A percentile compares a stretch with the other conserved stretches of the same genome.
Evolutionary conservation across 257 asterid genomes (phyloP).

Genomic region (Solanum acaule): DNA sequence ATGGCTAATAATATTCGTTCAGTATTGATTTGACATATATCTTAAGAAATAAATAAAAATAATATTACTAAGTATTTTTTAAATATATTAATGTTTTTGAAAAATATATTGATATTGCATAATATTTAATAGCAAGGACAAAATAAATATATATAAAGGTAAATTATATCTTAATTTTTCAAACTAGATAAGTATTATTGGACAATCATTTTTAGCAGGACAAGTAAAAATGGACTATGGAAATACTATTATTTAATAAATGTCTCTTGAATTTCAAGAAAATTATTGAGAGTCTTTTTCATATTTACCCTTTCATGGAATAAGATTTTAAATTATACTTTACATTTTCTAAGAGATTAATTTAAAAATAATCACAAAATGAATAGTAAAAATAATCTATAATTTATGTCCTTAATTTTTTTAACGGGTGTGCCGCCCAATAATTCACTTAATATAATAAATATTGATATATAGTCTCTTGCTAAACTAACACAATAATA

Average conservation of each 20-base stretch:
- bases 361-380: too few species aligned
- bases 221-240: accelerated
- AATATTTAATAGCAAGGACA: not conserved
- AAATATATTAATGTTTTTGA: too few species aligned
- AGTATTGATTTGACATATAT: not conserved
- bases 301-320: not conserved
- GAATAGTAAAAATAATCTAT: too few species aligned
- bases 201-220: too few species aligned
- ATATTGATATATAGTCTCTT: not conserved
- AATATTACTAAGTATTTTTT: too few species aligned
- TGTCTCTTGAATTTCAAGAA: not conserved
- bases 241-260: not conserved
- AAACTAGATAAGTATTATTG: too few species aligned
- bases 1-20: accelerated
- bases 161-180: too few species aligned
- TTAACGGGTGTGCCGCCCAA: not conserved
- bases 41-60: too few species aligned
- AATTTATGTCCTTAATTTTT: not conserved
- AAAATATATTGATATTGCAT: too few species aligned
- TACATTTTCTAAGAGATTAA: not conserved
- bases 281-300: not conserved
- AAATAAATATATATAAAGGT: too few species aligned
- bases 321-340: not conserved
- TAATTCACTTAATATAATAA: not conserved
- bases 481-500: not conserved